Conservation (phyloP, 176 grass and related monocot genomes). For the Sorghum bicolor region DNA sequence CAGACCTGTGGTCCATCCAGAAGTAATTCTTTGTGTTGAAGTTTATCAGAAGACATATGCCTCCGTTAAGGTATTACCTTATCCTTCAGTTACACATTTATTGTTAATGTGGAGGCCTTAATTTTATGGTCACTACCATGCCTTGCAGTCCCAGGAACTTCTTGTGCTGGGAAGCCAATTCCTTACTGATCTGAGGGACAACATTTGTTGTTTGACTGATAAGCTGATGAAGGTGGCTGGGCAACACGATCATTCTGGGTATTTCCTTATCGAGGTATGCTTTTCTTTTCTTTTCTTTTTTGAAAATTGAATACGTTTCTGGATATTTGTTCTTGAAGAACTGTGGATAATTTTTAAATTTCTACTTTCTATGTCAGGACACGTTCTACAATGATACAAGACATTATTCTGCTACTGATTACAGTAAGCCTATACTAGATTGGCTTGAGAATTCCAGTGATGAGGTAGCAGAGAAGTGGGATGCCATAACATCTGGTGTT, state of each 20-base stretch:
- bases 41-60: slow-evolving; percentile 63
- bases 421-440: slow-evolving; percentile 80
- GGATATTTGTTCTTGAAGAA: background rate
- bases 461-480: slow-evolving; percentile 84
- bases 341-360: background rate
- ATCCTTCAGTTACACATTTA: background rate
- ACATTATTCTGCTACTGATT: slow-evolving; percentile 61
- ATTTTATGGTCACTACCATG: slow-evolving; percentile 23
- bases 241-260: slow-evolving; percentile 57
- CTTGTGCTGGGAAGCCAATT: slow-evolving; percentile 83
- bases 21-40: slow-evolving; percentile 80
- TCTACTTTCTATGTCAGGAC: slow-evolving; percentile 54
- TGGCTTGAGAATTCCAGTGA: slow-evolving; percentile 74
- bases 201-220: slow-evolving; percentile 79
- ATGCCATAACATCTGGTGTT: slow-evolving; percentile 58
- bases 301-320: background rate
- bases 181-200: slow-evolving; percentile 75
- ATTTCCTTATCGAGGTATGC: slow-evolving; percentile 87
- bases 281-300: too few species aligned
- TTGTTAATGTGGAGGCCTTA: slow-evolving; percentile 15
- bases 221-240: slow-evolving; percentile 72
- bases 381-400: slow-evolving; percentile 85
- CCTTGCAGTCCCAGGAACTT: slow-evolving; percentile 84
- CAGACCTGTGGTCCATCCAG: slow-evolving; percentile 63
- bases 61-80: slow-evolving; percentile 39